These are phyloP conservation scores for Cladosporium austrohemisphaericum DNA, from an alignment of 2,329 filamentous ascomycete species.

Conservation along the genomic window DNA sequence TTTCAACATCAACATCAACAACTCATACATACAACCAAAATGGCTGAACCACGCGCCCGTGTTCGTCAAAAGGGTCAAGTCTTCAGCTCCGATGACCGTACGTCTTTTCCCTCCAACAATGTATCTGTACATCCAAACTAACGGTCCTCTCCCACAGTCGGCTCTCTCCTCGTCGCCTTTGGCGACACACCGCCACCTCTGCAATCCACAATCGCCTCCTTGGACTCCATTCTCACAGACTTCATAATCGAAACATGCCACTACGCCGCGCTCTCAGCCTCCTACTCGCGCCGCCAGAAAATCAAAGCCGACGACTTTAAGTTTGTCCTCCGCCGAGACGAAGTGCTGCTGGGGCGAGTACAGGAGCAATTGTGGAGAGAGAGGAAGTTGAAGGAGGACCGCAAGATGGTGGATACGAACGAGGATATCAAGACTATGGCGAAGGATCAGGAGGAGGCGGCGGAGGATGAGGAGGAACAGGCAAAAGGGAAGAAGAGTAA, in stretches of 20 bases:
- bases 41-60: slow-evolving; percentile 49
- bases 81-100: slow-evolving; percentile 39
- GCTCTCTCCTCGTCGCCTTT: slow-evolving; percentile 69
- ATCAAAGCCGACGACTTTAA: slow-evolving; percentile 98
- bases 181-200: slow-evolving; percentile 69
- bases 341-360: slow-evolving; percentile 80
- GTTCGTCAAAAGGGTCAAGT: slow-evolving; percentile 46
- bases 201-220: slow-evolving; percentile 75
- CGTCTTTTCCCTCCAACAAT: slow-evolving; percentile 24
- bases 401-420: slow-evolving; percentile 49
- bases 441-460: slow-evolving; percentile 64
- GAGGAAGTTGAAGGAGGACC: slow-evolving; percentile 75
- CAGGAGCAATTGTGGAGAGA: slow-evolving; percentile 87
- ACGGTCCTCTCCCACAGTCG: slow-evolving; percentile 10
- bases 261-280: slow-evolving; percentile 78
- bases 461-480: slow-evolving; percentile 53
- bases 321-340: slow-evolving; percentile 83
- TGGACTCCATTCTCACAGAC: slow-evolving; percentile 95
- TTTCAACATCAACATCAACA: not conserved
- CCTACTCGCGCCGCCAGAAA: slow-evolving; percentile 86
- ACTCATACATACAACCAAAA: slow-evolving; percentile 21
- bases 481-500: slow-evolving; percentile 39
- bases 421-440: slow-evolving; percentile 11
- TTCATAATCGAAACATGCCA: slow-evolving; percentile 94
- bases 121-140: not conserved